phyloP scores from a whole-genome alignment of 2,329 filamentous ascomycete species.

The Trichoderma harzianum region DNA sequence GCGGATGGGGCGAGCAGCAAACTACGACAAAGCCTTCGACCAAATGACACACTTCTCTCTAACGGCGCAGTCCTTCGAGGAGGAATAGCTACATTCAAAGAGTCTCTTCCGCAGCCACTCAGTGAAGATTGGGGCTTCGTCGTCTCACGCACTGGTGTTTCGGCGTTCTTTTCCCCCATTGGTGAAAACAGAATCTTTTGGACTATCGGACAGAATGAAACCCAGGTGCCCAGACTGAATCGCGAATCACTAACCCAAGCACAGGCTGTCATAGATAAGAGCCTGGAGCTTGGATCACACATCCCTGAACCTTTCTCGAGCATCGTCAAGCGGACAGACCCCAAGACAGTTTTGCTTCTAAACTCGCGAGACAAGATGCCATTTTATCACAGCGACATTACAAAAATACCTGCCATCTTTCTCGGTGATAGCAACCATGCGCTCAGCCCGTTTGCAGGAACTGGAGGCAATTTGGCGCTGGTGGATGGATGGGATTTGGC shows the following conservation, averaged over 20 bases:
- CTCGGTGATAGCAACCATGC: constrained; percentile 51
- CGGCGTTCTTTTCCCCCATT: constrained; percentile 44
- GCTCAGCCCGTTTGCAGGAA: constrained; percentile 47
- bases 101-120: constrained; percentile 31
- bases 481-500: constrained; percentile 48
- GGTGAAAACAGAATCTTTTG: constrained; percentile 41
- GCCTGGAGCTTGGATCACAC: constrained; percentile 28
- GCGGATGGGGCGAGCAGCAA: constrained; percentile 45
- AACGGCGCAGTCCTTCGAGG: constrained; percentile 38
- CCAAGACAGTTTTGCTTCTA: constrained; percentile 32
- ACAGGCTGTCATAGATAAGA: background rate
- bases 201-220: constrained; percentile 35
- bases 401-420: constrained; percentile 36
- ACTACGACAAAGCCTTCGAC: constrained; percentile 37
- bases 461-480: constrained; percentile 47
- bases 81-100: constrained; percentile 37
- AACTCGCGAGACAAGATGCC: constrained; percentile 41
- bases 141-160: constrained; percentile 37
- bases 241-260: background rate
- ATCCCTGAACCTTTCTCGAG: constrained; percentile 40
- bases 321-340: constrained; percentile 39
- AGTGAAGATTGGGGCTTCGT: constrained; percentile 41
- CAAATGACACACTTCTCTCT: constrained; percentile 38
- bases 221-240: background rate
- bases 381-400: constrained; percentile 37